Base-by-base conservation (phyloP, 2,329 filamentous ascomycete species). In the Polytolypa hystricis region DNA sequence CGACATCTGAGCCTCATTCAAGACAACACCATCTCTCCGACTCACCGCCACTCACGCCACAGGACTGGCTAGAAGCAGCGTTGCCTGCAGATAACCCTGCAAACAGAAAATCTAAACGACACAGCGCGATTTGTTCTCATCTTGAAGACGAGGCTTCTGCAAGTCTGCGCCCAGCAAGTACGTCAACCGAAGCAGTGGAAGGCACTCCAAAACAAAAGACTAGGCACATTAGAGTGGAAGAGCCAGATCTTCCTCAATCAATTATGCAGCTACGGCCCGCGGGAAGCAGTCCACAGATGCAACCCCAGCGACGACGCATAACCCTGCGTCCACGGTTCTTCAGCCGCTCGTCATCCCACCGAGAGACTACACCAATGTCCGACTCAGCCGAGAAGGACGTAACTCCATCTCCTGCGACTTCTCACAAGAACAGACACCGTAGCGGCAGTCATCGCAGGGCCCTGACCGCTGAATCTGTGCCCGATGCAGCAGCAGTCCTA, bases 41-140 rank as follows among this genome's bases (percentile, higher is more conserved):
- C 25, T 58, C 57, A 1, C 50, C 53, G 4, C 55, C 54, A 3
- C 42, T 63, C n/a, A 59, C 58, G 3, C 57, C 60, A 4, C 52
- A 61, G 33, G 61, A 64, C 33, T 64, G 61, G 61, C 38, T 64
- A 23, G 60, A 61, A 23, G 61, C 61, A 15, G 60, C 58, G 15
- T 53, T 54, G 38, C 42, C 54, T 28, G 42, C 33, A 14, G 37
- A 38, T 26, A 15, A 9, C 34, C 3, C 5, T 45, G 45, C 19
- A 47, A 44, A 9, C 42, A 43, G 20, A 37, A 42, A 11, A 53
- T n/a, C n/a, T n/a, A n/a, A n/a, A n/a, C n/a, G n/a, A n/a, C n/a
- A n/a, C n/a, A n/a, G n/a, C n/a, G n/a, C n/a, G n/a, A n/a, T n/a
- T n/a, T n/a, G n/a, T n/a, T n/a, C n/a, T n/a, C n/a, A n/a, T n/a